Evolutionary conservation across 345 rosid species (phyloP), one percentile per base, ranked within the genome.

Genomic region (Citrus unshiu): DNA sequence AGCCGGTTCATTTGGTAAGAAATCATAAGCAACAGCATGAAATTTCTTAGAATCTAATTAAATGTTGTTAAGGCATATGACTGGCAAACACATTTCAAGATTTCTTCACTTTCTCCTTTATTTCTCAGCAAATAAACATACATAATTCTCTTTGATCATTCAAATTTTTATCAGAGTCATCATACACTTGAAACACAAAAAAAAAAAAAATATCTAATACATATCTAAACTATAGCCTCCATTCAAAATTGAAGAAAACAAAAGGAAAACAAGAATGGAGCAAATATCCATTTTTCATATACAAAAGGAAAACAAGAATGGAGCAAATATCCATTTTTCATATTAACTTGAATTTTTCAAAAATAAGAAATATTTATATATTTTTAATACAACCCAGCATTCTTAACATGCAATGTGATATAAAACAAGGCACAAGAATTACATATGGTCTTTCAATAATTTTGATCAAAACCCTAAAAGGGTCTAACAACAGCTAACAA

Each of bases 391-490:
- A 65, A 18, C 40, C 59, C 37, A 70, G 35, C 24, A 70, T 16
- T 62, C 24, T 13, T 46, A 71, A 37, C 24, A 73, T 19, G 22
- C 2, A 29, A 39, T 61, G 56, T 57, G 8, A 6, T 12, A 24
- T 68, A 9, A 66, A 75, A 70, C 14, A 63, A 63, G 3, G 57
- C 58, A 57, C 29, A 64, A 25, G 25, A 62, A 58, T 7, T 25
- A 51, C 5, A 49, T 27, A 70, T 19, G 8, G 9, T 49, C 2
- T 40, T 61, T 40, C 57, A 72, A 74, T 64, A 10, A 71, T 59
- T 74, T 59, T 63, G 49, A 81, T 70, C 67, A 70, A 63, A 87
- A 54, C 77, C 79, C 80, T 65, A 24, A 46, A 12, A 49, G 58
- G 7, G n/a, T 78, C 25, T 72, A 22, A 64, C 78, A 82, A 35